A percentile compares a stretch with the other conserved stretches of the same genome.
Evolutionary conservation across 106 monocot species (phyloP).

Genomic region (Agapanthus africanus): DNA sequence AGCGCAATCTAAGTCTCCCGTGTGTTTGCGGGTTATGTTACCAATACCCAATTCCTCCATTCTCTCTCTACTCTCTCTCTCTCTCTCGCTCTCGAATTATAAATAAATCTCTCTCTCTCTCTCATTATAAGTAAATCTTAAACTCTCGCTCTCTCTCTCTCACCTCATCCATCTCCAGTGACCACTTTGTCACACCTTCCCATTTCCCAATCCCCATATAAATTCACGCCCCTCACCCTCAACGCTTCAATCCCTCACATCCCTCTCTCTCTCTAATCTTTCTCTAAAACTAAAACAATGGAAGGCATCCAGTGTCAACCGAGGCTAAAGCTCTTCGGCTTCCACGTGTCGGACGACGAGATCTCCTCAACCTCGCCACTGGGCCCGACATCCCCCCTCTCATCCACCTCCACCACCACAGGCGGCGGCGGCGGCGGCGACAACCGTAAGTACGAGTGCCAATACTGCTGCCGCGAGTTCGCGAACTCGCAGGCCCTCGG

Average conservation of each 20-base stretch:
- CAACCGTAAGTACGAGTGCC: constrained; percentile 55
- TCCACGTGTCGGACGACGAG: constrained; percentile 17
- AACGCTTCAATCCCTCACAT: background rate
- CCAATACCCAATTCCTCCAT: no score
- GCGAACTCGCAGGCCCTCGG: constrained; percentile 43
- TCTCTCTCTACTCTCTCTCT: no score
- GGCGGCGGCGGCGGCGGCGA: constrained; percentile 5
- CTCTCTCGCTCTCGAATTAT: no score
- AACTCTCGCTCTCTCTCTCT: no score
- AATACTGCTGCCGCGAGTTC: constrained; percentile 60
- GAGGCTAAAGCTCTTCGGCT: constrained; percentile 48
- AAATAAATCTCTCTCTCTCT: no score
- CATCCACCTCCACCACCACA: background rate
- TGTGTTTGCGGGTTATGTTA: no score
- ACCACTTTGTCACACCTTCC: constrained; percentile 6
- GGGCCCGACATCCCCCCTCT: background rate
- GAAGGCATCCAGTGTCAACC: constrained; percentile 24
- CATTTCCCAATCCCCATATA: background rate
- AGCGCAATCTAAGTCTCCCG: no score
- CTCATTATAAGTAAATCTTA: no score
- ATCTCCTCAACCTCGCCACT: background rate
- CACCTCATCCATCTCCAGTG: background rate
- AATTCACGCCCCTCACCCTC: background rate
- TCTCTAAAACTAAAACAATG: background rate
- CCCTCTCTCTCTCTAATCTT: background rate